Base-by-base conservation (phyloP, 352 stramenopile species). In the Phytophthora fragariaefolia region DNA sequence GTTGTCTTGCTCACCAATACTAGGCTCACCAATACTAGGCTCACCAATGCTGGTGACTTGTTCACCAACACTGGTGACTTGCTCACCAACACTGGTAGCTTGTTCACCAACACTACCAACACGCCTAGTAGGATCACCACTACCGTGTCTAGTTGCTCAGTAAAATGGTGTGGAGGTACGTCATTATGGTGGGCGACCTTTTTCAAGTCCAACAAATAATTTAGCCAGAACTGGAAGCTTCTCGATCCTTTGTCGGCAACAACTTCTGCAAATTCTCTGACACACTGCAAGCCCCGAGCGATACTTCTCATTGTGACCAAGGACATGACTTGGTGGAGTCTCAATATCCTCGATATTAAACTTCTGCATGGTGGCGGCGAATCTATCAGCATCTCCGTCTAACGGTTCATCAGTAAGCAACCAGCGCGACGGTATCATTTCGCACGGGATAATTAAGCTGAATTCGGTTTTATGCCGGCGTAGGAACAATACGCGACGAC, bases 231-330 rank as follows among this genome's bases (percentile, higher is more conserved):
- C 12, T 52, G 20, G 34, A 49, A 60, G 8, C 23, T 42, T 6
- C 17, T 2, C 17, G 58, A 38, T 3, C 49, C 40, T 27, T 60
- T 66, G 12, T 66, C 58, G 3, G 49, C 42, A 9, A 66, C 42
- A 24, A 60, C 40, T 43, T 60, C 40, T 1, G 59, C 59, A 20
- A 60, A 34, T 54, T 20, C 7, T 26, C 8, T 66, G 59, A 22
- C 49, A 66, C 3, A 66, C 30, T 12, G 28, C 43, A 36, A 66
- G 50, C 9, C 13, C 18, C 4, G 49, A 3, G 6, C 34, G 24
- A 43, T 60, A 66, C 30, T 60, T 66, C 6, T 45, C 22, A n/a
- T 57, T 66, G n/a, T 66, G 59, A 4, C 26, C n/a, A 7, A 45
- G 27, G 23, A 43, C 48, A 9, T 46, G 47, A 40, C n/a, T 34